A percentile compares a stretch with the other conserved stretches of the same genome.
These are phyloP conservation scores for Tolypocladium capitatum DNA, from an alignment of 2,329 filamentous ascomycete species.

Conservation along the genomic window DNA sequence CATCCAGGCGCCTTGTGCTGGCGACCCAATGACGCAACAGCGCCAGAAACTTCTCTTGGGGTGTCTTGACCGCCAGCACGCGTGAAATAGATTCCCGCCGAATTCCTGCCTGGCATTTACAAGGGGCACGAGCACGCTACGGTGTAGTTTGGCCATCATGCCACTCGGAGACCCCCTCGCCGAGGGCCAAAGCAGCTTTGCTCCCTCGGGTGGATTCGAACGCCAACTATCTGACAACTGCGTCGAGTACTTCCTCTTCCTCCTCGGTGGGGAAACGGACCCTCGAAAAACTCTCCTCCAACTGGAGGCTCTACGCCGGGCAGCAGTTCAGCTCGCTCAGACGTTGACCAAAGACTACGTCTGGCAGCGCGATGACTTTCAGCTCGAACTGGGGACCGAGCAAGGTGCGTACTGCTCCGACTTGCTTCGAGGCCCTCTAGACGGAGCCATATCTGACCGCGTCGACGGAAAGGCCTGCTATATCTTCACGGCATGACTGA, in stretches of 20 bases:
- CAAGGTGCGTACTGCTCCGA: constrained; percentile 30
- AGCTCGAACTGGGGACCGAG: constrained; percentile 49
- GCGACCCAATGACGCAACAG: neutral
- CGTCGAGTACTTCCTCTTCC: constrained; percentile 71
- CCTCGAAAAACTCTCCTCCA: constrained; percentile 45
- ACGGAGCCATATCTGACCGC: neutral
- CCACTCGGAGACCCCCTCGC: neutral
- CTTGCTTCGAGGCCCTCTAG: neutral
- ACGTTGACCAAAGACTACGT: constrained; percentile 72
- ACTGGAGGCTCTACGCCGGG: constrained; percentile 60
- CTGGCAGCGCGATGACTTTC: constrained; percentile 81
- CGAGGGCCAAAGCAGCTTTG: neutral
- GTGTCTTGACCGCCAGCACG: neutral
- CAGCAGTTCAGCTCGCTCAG: constrained; percentile 48
- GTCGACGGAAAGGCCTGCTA: constrained; percentile 16
- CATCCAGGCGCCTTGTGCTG: no score
- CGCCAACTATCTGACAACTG: constrained; percentile 59
- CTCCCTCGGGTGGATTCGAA: neutral
- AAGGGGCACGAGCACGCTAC: neutral
- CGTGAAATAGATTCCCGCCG: neutral
- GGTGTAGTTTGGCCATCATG: neutral
- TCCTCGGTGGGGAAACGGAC: constrained; percentile 44
- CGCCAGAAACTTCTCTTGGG: no score
- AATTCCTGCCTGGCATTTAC: neutral
- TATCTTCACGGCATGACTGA: constrained; percentile 67